A percentile compares a stretch with the other conserved stretches of the same genome.
phyloP scores from a whole-genome alignment of 208 protist genomes.

The Leptomonas pyrrhocoris region DNA sequence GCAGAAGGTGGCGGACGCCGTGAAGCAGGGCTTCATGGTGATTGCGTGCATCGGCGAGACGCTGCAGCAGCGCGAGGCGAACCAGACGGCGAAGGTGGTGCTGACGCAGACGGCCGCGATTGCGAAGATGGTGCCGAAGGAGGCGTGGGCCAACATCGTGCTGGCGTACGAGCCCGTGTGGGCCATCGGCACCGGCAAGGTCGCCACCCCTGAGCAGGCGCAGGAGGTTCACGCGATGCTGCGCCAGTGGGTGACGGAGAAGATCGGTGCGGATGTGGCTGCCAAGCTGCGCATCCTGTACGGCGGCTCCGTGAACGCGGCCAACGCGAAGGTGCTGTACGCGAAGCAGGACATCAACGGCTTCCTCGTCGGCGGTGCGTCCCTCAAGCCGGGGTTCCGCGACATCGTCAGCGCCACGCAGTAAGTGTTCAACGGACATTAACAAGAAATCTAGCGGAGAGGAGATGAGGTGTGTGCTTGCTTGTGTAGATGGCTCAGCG shows the following conservation, averaged over 20 bases:
- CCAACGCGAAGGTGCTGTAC: slow-evolving; percentile 92
- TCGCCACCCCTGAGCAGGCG: slow-evolving; percentile 96
- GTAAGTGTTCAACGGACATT: not conserved
- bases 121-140: slow-evolving; percentile 57
- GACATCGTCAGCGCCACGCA: slow-evolving; percentile 93
- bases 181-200: slow-evolving; percentile 99
- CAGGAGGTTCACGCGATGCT: slow-evolving; percentile 93
- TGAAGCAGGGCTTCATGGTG: slow-evolving; percentile 90
- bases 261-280: slow-evolving; percentile 92
- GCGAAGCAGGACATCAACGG: slow-evolving; percentile 97
- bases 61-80: slow-evolving; percentile 92
- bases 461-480: too few relatives aligned
- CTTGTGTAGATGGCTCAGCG: too few relatives aligned
- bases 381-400: slow-evolving; percentile 96
- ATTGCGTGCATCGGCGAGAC: slow-evolving; percentile 98
- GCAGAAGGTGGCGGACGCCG: slow-evolving; percentile 89
- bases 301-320: slow-evolving; percentile 95
- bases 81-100: slow-evolving; percentile 92
- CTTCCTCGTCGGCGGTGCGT: slow-evolving; percentile 99
- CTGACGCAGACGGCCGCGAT: slow-evolving; percentile 91
- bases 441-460: too few relatives aligned
- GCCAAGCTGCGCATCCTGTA: slow-evolving; percentile 96
- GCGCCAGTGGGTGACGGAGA: slow-evolving; percentile 87
- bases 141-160: slow-evolving; percentile 93
- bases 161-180: slow-evolving; percentile 99